phyloP scores from a whole-genome alignment of 768 basidiomycete genomes.

The Hygrophorus russula region DNA sequence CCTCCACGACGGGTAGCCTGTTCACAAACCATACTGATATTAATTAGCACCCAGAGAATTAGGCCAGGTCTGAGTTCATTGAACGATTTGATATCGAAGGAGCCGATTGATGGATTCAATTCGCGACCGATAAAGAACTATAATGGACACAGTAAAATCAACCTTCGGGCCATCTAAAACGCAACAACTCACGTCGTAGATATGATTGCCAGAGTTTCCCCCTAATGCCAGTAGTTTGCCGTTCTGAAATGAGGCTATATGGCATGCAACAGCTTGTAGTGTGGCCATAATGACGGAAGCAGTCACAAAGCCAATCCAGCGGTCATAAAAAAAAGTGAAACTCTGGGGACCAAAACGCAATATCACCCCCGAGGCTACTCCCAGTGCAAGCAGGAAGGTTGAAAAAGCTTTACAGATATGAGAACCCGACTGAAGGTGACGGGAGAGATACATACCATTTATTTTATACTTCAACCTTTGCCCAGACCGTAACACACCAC shows the following conservation, averaged over 20 bases:
- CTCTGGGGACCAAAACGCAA: slow-evolving; percentile 63
- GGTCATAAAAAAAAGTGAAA: slow-evolving; percentile 86
- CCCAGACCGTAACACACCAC: slow-evolving; percentile 64
- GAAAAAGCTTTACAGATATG: slow-evolving; percentile 60
- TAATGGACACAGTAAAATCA: slow-evolving; percentile 1
- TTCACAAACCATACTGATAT: slow-evolving; percentile 85
- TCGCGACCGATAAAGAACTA: slow-evolving; percentile 94
- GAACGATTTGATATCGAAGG: slow-evolving; percentile 51
- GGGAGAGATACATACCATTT: slow-evolving; percentile 51
- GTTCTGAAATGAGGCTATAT: slow-evolving; percentile 54
- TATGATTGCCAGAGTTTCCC: slow-evolving; percentile 79
- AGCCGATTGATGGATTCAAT: slow-evolving; percentile 82
- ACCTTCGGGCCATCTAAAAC: neutral
- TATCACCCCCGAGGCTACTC: slow-evolving; percentile 58
- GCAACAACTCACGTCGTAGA: slow-evolving; percentile 75
- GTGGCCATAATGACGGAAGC: slow-evolving; percentile 73
- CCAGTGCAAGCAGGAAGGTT: slow-evolving; percentile 75
- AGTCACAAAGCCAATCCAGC: slow-evolving; percentile 84
- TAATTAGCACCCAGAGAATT: slow-evolving; percentile 84
- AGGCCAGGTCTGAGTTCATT: slow-evolving; percentile 86
- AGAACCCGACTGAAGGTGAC: neutral
- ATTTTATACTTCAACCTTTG: slow-evolving; percentile 80
- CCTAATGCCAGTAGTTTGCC: slow-evolving; percentile 77
- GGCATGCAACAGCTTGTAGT: slow-evolving; percentile 62
- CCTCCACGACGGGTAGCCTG: slow-evolving; percentile 79